Evolutionary conservation across 176 grass and related monocot species (phyloP).

Genomic region (Oryza punctata): DNA sequence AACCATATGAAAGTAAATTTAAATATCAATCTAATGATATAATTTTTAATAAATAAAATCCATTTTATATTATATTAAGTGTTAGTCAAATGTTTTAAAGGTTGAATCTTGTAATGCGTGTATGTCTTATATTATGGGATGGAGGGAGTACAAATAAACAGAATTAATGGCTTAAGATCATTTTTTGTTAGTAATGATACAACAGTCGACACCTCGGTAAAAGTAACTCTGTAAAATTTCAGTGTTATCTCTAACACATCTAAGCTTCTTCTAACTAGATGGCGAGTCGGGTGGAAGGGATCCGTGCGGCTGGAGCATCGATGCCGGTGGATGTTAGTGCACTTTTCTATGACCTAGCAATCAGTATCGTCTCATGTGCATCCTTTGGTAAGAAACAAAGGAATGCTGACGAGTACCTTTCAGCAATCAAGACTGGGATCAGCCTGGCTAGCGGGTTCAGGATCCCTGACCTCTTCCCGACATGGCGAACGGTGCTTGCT

Average conservation of each 20-base stretch:
- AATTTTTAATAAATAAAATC: too few species aligned
- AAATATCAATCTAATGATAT: too few species aligned
- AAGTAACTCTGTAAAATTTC: too few species aligned
- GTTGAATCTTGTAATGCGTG: too few species aligned
- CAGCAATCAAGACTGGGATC: not conserved
- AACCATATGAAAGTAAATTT: too few species aligned
- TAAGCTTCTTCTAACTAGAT: not conserved
- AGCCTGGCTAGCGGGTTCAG: not conserved
- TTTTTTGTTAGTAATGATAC: too few species aligned
- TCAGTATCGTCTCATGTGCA: not conserved
- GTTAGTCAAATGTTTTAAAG: too few species aligned
- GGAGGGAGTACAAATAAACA: too few species aligned
- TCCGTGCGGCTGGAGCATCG: not conserved
- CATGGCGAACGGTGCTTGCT: not conserved
- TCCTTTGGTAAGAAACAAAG: not conserved
- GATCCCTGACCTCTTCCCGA: conserved; percentile 31
- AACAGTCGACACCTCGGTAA: too few species aligned
- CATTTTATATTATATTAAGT: too few species aligned
- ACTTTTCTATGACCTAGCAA: not conserved
- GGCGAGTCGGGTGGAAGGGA: not conserved
- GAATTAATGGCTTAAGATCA: too few species aligned
- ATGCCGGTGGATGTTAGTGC: not conserved
- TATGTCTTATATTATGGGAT: too few species aligned
- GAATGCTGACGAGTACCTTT: not conserved
- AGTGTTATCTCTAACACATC: not conserved